Percentiles rank a stretch among this genome's conserved stretches.
Evolutionary conservation across 495 filamentous ascomycete species (phyloP).

Genomic region (Talaromyces adpressus): DNA sequence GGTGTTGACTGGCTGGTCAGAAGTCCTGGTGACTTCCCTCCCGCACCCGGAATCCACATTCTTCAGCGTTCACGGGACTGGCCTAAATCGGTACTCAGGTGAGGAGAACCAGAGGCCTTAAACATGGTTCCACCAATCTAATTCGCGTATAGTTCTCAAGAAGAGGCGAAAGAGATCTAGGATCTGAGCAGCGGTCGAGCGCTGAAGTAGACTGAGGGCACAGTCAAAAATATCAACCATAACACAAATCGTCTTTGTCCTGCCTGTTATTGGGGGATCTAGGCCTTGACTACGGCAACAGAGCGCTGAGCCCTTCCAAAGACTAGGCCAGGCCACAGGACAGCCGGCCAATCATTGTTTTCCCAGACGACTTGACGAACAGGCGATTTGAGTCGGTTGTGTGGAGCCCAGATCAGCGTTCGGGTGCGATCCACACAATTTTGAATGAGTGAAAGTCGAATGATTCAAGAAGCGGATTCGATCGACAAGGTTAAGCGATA

Average conservation of each 20-base stretch:
- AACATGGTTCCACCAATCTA: neutral
- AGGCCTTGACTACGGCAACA: neutral
- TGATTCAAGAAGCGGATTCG: neutral
- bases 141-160: neutral
- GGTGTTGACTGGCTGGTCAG: neutral
- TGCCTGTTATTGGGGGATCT: neutral
- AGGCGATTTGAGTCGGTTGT: neutral
- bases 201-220: neutral
- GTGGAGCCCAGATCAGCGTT: slow-evolving; percentile 2
- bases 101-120: neutral
- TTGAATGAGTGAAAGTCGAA: neutral
- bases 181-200: neutral
- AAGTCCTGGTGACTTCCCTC: slow-evolving; percentile 6
- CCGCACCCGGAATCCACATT: slow-evolving; percentile 5
- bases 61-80: slow-evolving; percentile 6
- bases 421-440: neutral
- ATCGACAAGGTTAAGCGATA: neutral
- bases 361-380: neutral
- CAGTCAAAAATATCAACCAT: neutral
- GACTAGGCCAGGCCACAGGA: neutral
- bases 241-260: neutral
- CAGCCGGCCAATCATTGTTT: slow-evolving; percentile 2
- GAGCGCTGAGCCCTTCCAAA: neutral
- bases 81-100: slow-evolving; percentile 2
- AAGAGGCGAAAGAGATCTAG: neutral